phyloP scores from a whole-genome alignment of 768 basidiomycete genomes.

The Fistulinella prunicolor region DNA sequence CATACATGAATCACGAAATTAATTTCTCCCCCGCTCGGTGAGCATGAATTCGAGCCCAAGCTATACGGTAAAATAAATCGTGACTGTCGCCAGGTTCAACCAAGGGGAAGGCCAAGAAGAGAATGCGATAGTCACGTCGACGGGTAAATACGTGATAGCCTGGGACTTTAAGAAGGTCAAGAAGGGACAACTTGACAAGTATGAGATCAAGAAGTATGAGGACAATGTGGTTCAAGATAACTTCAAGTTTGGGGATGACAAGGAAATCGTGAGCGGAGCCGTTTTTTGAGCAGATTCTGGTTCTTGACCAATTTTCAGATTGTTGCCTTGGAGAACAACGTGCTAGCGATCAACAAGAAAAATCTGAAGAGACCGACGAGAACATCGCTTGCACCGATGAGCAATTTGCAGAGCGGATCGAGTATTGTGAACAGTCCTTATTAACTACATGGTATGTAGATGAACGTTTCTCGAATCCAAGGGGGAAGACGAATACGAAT shows the following conservation, averaged over 20 bases:
- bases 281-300: not conserved
- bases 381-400: constrained; percentile 56
- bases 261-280: constrained; percentile 75
- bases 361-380: constrained; percentile 80
- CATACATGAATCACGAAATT: constrained; percentile 87
- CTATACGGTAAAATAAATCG: constrained; percentile 1
- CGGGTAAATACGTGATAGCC: constrained; percentile 86
- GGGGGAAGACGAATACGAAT: constrained; percentile 15
- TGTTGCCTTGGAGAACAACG: constrained; percentile 92
- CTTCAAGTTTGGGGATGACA: constrained; percentile 97
- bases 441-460: constrained; percentile 25
- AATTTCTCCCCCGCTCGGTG: constrained; percentile 93
- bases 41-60: constrained; percentile 8
- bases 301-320: constrained; percentile 52
- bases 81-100: constrained; percentile 68
- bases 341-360: constrained; percentile 93
- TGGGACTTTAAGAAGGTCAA: constrained; percentile 99
- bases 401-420: constrained; percentile 48
- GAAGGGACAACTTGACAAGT: constrained; percentile 85
- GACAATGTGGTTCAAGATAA: constrained; percentile 95
- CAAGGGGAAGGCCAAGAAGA: constrained; percentile 84
- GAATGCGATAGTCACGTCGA: constrained; percentile 94
- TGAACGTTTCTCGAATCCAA: not conserved
- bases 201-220: constrained; percentile 96
- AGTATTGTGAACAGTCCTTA: constrained; percentile 69